These are phyloP conservation scores for Gleditsia sinensis DNA, from an alignment of 306 rosid species.

Conservation along the genomic window DNA sequence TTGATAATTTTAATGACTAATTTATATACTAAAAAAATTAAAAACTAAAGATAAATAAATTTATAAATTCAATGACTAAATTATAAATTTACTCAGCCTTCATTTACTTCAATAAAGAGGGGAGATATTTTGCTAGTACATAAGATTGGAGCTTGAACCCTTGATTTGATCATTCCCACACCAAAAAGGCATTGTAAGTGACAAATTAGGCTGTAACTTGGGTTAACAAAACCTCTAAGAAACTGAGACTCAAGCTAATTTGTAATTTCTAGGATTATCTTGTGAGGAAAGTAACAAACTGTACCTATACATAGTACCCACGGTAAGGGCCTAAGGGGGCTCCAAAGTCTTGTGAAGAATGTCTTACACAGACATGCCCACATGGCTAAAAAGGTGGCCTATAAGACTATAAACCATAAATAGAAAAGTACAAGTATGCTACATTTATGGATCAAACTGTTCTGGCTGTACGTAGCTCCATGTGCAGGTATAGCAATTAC, in stretches of 20 bases:
- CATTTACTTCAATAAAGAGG: not conserved
- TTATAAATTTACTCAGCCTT: too few relatives aligned
- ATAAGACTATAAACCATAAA: conserved; percentile 6
- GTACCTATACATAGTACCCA: conserved; percentile 1
- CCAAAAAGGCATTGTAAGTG: not conserved
- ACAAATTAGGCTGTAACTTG: not conserved
- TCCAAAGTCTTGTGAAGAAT: conserved; percentile 23
- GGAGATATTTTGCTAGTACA: not conserved
- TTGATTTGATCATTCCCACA: not conserved
- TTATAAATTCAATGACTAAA: too few relatives aligned
- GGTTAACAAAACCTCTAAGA: not conserved
- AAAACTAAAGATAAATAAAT: too few relatives aligned
- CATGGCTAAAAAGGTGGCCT: conserved; percentile 49
- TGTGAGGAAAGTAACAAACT: not conserved
- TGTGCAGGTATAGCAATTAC: conserved; percentile 21
- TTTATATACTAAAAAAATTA: too few relatives aligned
- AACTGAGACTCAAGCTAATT: not conserved
- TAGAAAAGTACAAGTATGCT: conserved; percentile 12
- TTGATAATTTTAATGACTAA: too few relatives aligned
- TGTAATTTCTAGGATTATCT: not conserved
- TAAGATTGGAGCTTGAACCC: not conserved
- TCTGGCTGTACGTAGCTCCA: conserved; percentile 9
- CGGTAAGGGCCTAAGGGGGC: conserved; percentile 11
- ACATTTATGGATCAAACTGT: conserved; percentile 10
- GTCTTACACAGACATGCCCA: conserved; percentile 38